Evolutionary conservation across 1,284 basidiomycete species (phyloP), one percentile per base, ranked within the genome.

Genomic region (Somion occarium): DNA sequence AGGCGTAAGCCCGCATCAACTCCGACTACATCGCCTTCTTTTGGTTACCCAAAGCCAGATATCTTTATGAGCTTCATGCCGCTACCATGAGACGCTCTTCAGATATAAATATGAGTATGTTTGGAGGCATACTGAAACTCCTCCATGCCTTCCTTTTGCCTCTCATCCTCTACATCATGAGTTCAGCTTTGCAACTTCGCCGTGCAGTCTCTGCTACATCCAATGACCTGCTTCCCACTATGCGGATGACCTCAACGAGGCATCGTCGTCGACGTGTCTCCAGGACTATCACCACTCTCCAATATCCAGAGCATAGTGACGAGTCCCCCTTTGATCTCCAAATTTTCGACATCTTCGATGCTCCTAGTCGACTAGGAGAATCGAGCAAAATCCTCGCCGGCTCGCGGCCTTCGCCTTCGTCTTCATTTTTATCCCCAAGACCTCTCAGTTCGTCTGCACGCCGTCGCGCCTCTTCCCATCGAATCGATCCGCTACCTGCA

Each of bases 311-410:
- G 13, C 34, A 48, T 39, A 52, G 53, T 13, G 53, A 53, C 11
- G 49, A 44, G 15, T 39, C 59, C 5, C n/a, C 47, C 11, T 50
- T 59, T 27, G 53, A 58, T 54, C 43, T 62, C 41, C 52, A 56
- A 18, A 64, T 65, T 50, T 53, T 61, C 52, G 62, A 65, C 56
- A 65, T 66, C 53, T 66, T 66, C 56, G 64, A 66, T 52, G 64
- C 61, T 20, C 64, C 64, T 13, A 54, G 50, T 39, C 53, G 61
- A 11, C 59, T 63, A 13, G 62, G 61, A 20, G 63, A 63, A 54
- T 61, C 62, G 22, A 61, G 59, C 56, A 59, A 54, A 46, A 55
- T 60, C 39, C 56, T 62, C 42, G 19, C 27, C 44, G 13, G 18
- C 15, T 38, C 49, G 19, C 3, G 22, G 22, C 30, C 34, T 2